Evolutionary conservation across 2,329 filamentous ascomycete species (phyloP).

Genomic region (Curvularia sp.): DNA sequence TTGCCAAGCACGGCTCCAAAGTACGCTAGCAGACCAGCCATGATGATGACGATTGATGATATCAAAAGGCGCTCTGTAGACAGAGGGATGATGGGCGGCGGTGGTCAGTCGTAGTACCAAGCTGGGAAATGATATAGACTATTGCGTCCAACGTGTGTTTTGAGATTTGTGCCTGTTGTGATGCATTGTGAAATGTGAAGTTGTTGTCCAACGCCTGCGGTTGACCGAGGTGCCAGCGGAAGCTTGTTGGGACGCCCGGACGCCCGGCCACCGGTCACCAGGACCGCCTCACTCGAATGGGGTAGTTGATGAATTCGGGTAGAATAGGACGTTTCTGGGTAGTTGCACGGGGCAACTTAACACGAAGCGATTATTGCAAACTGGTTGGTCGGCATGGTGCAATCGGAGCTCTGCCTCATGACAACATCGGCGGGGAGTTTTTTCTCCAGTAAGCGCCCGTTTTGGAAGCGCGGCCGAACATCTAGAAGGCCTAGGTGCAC

Average conservation of each 20-base stretch:
- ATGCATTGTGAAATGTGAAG: neutral
- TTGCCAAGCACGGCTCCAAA: neutral
- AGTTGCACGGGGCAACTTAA: constrained; percentile 8
- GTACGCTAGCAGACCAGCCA: constrained; percentile 13
- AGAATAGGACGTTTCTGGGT: constrained; percentile 19
- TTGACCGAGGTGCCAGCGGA: neutral
- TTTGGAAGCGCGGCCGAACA: constrained; percentile 8
- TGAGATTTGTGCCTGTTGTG: neutral
- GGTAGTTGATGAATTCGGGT: constrained; percentile 30
- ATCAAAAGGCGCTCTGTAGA: constrained; percentile 17
- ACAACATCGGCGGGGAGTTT: constrained; percentile 19
- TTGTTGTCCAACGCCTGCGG: neutral
- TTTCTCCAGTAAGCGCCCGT: constrained; percentile 9
- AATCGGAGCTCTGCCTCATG: constrained; percentile 26
- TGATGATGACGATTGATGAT: constrained; percentile 17
- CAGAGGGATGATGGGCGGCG: constrained; percentile 7
- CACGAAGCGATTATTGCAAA: constrained; percentile 30
- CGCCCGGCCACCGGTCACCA: neutral
- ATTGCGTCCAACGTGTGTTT: constrained; percentile 4
- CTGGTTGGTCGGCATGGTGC: constrained; percentile 29
- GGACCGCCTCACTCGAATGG: constrained; percentile 16
- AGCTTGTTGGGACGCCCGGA: too few species aligned
- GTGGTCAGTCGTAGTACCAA: constrained; percentile 23
- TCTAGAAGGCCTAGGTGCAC: constrained; percentile 6
- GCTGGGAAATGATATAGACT: constrained; percentile 27